Evolutionary conservation across 2,329 filamentous ascomycete genomes (phyloP).

Genomic region (Apiospora koreana): DNA sequence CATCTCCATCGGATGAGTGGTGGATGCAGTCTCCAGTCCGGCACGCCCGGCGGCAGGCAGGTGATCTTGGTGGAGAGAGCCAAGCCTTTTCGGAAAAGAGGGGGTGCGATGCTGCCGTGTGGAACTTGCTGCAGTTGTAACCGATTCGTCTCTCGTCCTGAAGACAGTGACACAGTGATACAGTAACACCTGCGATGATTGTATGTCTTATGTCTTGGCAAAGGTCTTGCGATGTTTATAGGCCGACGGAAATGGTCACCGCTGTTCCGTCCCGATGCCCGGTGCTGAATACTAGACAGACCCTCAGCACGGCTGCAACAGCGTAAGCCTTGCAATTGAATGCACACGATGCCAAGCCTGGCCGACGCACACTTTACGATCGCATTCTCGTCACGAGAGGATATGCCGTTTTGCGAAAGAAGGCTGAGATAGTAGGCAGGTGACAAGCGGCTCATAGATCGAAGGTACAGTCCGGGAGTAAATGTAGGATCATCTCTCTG

Average conservation of each 20-base stretch:
- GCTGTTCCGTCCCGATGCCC: not conserved
- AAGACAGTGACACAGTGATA: not conserved
- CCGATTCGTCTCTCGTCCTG: not conserved
- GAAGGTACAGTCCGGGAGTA: not conserved
- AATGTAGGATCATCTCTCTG: not conserved
- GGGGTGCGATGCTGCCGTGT: not conserved
- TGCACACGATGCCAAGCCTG: not conserved
- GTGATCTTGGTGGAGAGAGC: not conserved
- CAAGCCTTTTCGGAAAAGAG: not conserved
- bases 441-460: not conserved
- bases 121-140: not conserved
- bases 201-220: not conserved
- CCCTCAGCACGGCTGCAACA: not conserved
- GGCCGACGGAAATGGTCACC: not conserved
- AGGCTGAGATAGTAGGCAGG: too few species aligned
- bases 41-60: not conserved
- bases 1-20: constrained; percentile 13
- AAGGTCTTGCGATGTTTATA: not conserved
- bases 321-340: not conserved
- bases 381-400: not conserved
- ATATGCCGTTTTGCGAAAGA: not conserved
- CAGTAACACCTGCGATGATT: too few species aligned
- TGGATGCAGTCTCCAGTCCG: not conserved
- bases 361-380: not conserved
- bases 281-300: not conserved